Evolutionary conservation across 305 asterid species (phyloP), one percentile per base, ranked within the genome.

Genomic region (Solanum chacoense): DNA sequence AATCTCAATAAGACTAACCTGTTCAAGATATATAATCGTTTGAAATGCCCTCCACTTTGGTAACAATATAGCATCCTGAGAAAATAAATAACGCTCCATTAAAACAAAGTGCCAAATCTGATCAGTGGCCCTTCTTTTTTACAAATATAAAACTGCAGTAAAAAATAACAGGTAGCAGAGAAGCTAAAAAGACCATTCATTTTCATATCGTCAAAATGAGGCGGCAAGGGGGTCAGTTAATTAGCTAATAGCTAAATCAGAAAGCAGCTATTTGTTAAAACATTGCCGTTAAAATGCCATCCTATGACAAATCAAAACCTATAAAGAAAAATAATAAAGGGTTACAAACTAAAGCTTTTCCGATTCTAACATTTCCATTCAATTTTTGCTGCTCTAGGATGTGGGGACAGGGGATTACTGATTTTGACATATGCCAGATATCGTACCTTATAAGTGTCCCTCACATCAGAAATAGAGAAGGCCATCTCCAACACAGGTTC

Each of bases 21-120:
- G 91, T 88, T 93, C 97, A 83, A 96, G 98, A 94, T 94, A 97
- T 93, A 97, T 95, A 87, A 95, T 86, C 9, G 99, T 95, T 93
- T 93, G 97, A 91, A 96, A 94, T 86, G 98, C 98, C 91, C 93
- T 96, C 99, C 99, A 97, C 69, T 94, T 95, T 81, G 99, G 96
- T 89, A 90, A 91, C 75, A 97, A 87, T 11, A 40, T 86, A 90
- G 98, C 98, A 92, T 94, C 97, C 99, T 97, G 91, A 90, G 90
- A 81, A 85, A 88, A 84, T 34, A 90, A 90, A 90, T 35, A 63
- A 55, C 37, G 34, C 26, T 73, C 63, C 83, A 76, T 81, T 69
- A 50, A 45, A 55, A 38, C 71, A 35, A 22, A 20, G 73, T 36
- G 24, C 72, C 85, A 87, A 18, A 45, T 45, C 86, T 28, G 26